These are phyloP conservation scores for Fusarium illudens DNA, from an alignment of 2,329 filamentous ascomycete species.

Conservation along the genomic window DNA sequence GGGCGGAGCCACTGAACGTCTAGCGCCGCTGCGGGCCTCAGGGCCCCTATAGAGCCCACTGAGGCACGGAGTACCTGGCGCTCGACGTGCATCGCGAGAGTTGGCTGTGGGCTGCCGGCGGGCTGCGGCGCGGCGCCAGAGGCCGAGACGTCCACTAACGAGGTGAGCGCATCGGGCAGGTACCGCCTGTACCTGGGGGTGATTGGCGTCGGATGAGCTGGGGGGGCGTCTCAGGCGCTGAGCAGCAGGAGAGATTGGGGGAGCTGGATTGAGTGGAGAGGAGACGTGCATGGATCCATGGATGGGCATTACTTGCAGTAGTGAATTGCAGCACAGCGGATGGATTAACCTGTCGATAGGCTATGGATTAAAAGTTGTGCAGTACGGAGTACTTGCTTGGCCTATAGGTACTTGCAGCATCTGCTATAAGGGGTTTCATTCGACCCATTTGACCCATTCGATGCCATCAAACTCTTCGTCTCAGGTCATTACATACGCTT, in stretches of 20 bases:
- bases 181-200: constrained; percentile 20
- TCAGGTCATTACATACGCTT: background rate
- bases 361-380: constrained; percentile 5
- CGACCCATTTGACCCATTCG: background rate
- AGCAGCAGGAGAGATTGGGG: constrained; percentile 39
- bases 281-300: constrained; percentile 13
- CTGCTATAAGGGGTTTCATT: constrained; percentile 4
- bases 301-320: constrained; percentile 37
- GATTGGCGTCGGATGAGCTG: constrained; percentile 31
- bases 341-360: constrained; percentile 27
- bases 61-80: background rate
- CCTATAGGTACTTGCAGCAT: no score
- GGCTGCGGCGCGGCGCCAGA: constrained; percentile 25
- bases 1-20: constrained; percentile 38
- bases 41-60: constrained; percentile 30
- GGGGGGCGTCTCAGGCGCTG: constrained; percentile 37
- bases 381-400: background rate
- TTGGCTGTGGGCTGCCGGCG: constrained; percentile 24
- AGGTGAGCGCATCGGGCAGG: constrained; percentile 13
- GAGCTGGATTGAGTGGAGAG: constrained; percentile 38
- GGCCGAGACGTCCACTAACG: constrained; percentile 15
- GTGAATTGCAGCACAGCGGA: constrained; percentile 24
- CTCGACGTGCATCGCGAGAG: background rate
- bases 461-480: background rate
- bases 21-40: constrained; percentile 41